Base-by-base conservation (phyloP, 164 flowering plant species). In the Vitis amurensis region DNA sequence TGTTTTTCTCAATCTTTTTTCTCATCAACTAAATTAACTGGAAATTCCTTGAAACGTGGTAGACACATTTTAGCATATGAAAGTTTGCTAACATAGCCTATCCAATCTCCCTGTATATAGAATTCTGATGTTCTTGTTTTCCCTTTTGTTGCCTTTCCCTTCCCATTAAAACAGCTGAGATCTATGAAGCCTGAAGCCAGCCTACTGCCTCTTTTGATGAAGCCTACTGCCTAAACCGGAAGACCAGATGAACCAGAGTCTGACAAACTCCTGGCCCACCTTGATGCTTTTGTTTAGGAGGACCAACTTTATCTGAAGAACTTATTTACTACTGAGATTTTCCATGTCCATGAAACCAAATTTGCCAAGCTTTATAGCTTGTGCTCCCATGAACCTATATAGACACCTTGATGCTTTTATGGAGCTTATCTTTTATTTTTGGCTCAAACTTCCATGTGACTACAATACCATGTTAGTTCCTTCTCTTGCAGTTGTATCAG, bases 181-280 rank as follows among this genome's bases (percentile, higher is more conserved):
- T 83, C 78, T 72, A 68, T 83, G 95, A 88, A 80, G 96, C 93
- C 96, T 72, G 97, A 91, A 83, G 98, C 92, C 91, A 82, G 91
- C 89, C 89, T 69, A 76, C 87, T 78, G 85, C 81, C 89, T 71
- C 68, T 71, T 80, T 84, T 80, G 88, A 80, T 77, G 93, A 91
- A 86, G 97, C 88, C 84, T 80, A 82, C 83, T 77, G 89, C 88
- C 95, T 84, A 81, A 86, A 85, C 82, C 86, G 69, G 98, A 89
- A 83, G 97, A 90, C 88, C 90, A 80, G 96, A 89, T 88, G 94
- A 83, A 74, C 82, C 84, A 82, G 83, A 73, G 76, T 82, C 82
- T 82, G 83, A 78, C 85, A 77, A 79, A 79, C 82, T 71, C 80
- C 78, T 85, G 87, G 92, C 89, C 92, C 79, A 83, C 89, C 88